Evolutionary conservation across 2,329 filamentous ascomycete genomes (phyloP), one percentile per base, ranked within the genome.

Genomic region (Colletotrichum coccodes): DNA sequence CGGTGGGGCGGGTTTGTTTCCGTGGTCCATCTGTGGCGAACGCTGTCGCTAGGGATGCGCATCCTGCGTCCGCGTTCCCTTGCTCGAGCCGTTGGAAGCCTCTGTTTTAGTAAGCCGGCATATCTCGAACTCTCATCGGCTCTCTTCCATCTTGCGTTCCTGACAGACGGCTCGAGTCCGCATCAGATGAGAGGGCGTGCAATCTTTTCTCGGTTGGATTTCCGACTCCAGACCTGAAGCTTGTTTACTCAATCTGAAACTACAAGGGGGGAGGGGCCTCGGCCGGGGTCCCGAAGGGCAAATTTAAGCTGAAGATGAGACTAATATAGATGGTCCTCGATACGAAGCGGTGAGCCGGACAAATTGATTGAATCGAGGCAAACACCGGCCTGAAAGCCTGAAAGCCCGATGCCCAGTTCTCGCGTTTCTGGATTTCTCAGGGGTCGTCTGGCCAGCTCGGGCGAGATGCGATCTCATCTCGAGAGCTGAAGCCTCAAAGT

Each of bases 241-340:
- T 30, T 23, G 44, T 32, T 30, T 56, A 59, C 46, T 60, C 28
- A 68, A 68, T 59, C 26, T 54, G 65, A 68, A 64, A 60, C 65
- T 46, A 40, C 60, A 36, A 54, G 53, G 60, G 64, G 23, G 32
- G 57, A 57, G 18, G 38, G 46, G 44, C 6, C 56, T 23, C 47
- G 28, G 40, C 34, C 38, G 46, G 44, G 62, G 44, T 68, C 42
- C 7, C 30, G 40, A 44, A 54, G 54, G 52, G 32, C n/a, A 32
- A n/a, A 36, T 40, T 64, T 64, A 53, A 53, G 40, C 54, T 59
- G 34, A 36, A 54, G 46, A 42, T 47, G 65, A 64, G 49, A 60
- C 60, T 60, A 53, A 64, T 58, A 68, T 64, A 36, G 52, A 68
- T 64, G 30, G 52, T 26, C 38, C 30, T 38, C 14, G 23, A 50